Percentiles rank a stretch among this genome's conserved stretches.
phyloP scores from a whole-genome alignment of 2,329 filamentous ascomycete genomes.

The Chaetoscypha palmicola region DNA sequence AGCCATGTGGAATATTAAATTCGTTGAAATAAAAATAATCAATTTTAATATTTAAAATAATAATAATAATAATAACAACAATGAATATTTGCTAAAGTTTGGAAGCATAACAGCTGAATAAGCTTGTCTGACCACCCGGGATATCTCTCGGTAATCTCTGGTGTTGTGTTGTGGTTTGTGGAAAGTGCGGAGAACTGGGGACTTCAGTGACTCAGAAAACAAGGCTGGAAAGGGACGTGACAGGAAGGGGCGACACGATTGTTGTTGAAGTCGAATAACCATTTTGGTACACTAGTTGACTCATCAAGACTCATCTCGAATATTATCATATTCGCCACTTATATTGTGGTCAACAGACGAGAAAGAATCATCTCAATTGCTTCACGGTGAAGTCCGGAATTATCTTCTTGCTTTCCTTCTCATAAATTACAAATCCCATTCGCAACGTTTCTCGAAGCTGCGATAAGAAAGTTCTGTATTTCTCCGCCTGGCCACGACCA shows the following conservation, averaged over 20 bases:
- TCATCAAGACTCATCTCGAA: not conserved
- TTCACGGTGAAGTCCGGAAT: not conserved
- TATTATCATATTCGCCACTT: not conserved
- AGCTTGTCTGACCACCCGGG: not conserved
- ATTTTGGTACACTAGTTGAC: not conserved
- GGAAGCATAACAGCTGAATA: not conserved
- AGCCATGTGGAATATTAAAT: not conserved
- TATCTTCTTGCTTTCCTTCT: not conserved
- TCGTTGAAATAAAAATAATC: not conserved
- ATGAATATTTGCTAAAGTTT: not conserved
- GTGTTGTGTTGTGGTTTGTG: not conserved
- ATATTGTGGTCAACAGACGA: not conserved
- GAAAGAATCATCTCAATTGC: not conserved
- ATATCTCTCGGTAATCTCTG: not conserved
- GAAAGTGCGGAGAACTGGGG: not conserved
- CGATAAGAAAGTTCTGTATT: not conserved
- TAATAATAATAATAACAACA: not conserved
- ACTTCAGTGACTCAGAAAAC: not conserved
- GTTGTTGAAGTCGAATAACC: not conserved
- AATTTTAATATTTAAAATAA: not conserved
- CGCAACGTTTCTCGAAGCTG: not conserved
- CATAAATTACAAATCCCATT: constrained; percentile 1
- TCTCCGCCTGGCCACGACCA: not conserved
- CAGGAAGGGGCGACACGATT: not conserved
- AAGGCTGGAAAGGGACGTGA: not conserved